phyloP scores from a whole-genome alignment of 306 rosid genomes.

The Crotalaria pallida region DNA sequence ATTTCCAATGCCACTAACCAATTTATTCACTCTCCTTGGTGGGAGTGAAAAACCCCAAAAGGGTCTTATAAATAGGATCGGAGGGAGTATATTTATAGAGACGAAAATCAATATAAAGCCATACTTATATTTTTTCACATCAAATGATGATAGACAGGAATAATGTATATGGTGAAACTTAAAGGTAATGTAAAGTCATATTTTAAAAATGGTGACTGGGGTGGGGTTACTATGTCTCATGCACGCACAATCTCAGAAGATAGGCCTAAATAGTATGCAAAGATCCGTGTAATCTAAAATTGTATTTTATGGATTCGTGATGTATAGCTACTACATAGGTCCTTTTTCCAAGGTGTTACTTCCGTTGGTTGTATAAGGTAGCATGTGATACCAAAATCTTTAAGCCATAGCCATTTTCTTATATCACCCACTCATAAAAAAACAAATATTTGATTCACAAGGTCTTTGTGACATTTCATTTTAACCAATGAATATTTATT shows the following conservation, averaged over 20 bases:
- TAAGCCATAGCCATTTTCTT: neutral
- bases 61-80: too few relatives aligned
- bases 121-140: too few relatives aligned
- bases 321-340: neutral
- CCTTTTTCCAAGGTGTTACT: conserved; percentile 28
- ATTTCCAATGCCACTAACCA: too few relatives aligned
- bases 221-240: conserved; percentile 57
- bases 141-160: conserved; percentile 60
- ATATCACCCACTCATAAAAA: neutral
- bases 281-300: conserved; percentile 45
- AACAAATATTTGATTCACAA: neutral
- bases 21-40: too few relatives aligned
- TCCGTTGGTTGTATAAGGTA: neutral
- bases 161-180: conserved; percentile 73
- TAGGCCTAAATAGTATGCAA: conserved; percentile 12
- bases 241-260: conserved; percentile 23
- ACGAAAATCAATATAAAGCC: too few relatives aligned
- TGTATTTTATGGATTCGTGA: conserved; percentile 25
- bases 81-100: too few relatives aligned
- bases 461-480: neutral
- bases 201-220: neutral
- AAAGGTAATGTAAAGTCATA: conserved; percentile 26
- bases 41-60: too few relatives aligned
- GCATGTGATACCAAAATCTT: neutral
- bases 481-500: neutral